These are phyloP conservation scores for Chlamydomonas reinhardtii DNA, from an alignment of 163 green algal species.

Conservation along the genomic window DNA sequence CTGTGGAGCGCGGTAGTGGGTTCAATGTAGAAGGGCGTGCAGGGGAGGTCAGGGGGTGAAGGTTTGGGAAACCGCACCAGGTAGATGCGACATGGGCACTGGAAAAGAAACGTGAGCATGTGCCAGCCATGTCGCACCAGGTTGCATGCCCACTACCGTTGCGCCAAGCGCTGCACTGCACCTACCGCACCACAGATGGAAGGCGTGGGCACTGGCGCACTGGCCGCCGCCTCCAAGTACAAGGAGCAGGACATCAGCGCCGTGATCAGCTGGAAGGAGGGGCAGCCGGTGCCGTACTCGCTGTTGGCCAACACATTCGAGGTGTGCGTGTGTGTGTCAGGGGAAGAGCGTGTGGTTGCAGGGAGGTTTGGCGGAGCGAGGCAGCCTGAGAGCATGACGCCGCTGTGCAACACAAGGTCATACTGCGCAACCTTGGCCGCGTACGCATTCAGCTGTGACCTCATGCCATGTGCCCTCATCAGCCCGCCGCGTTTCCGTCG, in stretches of 20 bases:
- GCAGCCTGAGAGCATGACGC: too few species aligned
- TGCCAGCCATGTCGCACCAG: too few species aligned
- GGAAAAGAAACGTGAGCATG: too few species aligned
- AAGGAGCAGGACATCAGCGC: conserved; percentile 64
- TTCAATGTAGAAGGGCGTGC: neutral
- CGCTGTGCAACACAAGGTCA: too few species aligned
- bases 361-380: neutral
- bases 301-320: conserved; percentile 84
- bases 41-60: too few species aligned
- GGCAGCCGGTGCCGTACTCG: conserved; percentile 88
- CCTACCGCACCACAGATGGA: conserved; percentile 65
- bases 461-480: too few species aligned
- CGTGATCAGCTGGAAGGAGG: conserved; percentile 78
- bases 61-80: too few species aligned
- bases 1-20: neutral
- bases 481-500: too few species aligned
- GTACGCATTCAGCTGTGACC: too few species aligned
- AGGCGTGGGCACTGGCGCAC: conserved; percentile 78
- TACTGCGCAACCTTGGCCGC: too few species aligned
- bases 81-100: neutral
- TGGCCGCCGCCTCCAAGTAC: conserved; percentile 78
- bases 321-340: neutral
- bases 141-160: too few species aligned
- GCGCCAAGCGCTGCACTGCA: neutral
- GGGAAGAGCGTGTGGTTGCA: too few species aligned